Evolutionary conservation across 768 basidiomycete genomes (phyloP), one percentile per base, ranked within the genome.

Genomic region (Agrocybe pediades): DNA sequence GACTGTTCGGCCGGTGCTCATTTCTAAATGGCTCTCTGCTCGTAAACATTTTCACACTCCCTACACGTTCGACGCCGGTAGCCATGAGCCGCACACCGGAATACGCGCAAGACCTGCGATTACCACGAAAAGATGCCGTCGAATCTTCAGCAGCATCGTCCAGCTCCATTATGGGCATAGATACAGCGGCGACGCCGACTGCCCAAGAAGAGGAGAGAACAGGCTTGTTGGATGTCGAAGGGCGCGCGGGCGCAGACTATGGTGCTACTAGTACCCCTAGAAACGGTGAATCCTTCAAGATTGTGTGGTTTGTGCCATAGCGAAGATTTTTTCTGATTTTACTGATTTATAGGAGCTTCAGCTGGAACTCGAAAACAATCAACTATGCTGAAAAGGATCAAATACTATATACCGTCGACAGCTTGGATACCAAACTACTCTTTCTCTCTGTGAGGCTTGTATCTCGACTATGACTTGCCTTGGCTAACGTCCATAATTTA

Each of bases 371-470:
- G 59, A 41, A 59, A 50, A 42, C 51, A 65, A 20, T 71, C 73
- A 0, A 75, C 62, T 44, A 65, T 80, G 21, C 57, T 64, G 33
- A 84, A 82, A 57, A 74, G 78, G 62, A 64, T 86, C 26, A 79
- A 77, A 60, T 93, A 93, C 65, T 93, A 93, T 56, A 75, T 93
- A 49, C 91, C 91, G 2, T 87, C 87, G 1, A 79, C 79, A 9
- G 74, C 80, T 25, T 94, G 91, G 91, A 87, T 94, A 55, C 91
- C 91, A 6, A 76, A 81, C 51, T 94, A 94, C 61, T 83, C 84
- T 0, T 61, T 79, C 15, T 84, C 85, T 17, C 71, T 86, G 88
- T 90, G 64, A 56, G 88, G 72, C 17, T 17, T 21, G 15, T 41
- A 52, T 59, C 51, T 47, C 47, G 8, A 50, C 17, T n/a, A 26